Percentiles rank a stretch among this genome's conserved stretches.
These are phyloP conservation scores for Zygnema circumcarinatum DNA, from an alignment of 139 green algal species.

Conservation along the genomic window DNA sequence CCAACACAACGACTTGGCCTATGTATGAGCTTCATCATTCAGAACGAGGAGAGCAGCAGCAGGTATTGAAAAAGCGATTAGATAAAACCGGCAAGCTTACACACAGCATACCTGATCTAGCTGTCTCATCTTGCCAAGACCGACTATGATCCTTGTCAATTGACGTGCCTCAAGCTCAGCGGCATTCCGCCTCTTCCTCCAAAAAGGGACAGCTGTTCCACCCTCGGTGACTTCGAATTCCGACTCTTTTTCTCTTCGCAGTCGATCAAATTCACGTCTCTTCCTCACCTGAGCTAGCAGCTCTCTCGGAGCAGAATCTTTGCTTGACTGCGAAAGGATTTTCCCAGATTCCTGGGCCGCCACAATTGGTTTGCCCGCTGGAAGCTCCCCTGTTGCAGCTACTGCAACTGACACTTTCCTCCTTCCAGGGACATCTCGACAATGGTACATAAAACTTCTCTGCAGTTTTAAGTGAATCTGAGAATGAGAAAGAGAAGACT, in stretches of 20 bases:
- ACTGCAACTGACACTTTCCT: neutral
- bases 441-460: neutral
- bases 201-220: conserved; percentile 16
- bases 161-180: conserved; percentile 29
- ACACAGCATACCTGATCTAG: conserved; percentile 47
- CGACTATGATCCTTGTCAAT: conserved; percentile 44
- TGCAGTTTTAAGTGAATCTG: too few species aligned
- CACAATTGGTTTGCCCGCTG: neutral
- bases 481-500: neutral
- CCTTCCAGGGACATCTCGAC: neutral
- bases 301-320: conserved; percentile 6
- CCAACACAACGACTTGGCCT: conserved; percentile 14
- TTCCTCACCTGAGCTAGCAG: conserved; percentile 24
- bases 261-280: conserved; percentile 20
- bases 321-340: neutral
- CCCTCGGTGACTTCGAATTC: neutral
- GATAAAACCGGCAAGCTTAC: neutral
- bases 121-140: conserved; percentile 47
- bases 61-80: neutral
- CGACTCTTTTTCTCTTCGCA: neutral
- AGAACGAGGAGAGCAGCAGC: neutral
- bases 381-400: neutral
- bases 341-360: neutral
- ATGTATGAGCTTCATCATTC: too few species aligned
- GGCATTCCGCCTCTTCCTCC: conserved; percentile 17